phyloP scores from a whole-genome alignment of 805 yeast genomes.

The Candida lessepsii region DNA sequence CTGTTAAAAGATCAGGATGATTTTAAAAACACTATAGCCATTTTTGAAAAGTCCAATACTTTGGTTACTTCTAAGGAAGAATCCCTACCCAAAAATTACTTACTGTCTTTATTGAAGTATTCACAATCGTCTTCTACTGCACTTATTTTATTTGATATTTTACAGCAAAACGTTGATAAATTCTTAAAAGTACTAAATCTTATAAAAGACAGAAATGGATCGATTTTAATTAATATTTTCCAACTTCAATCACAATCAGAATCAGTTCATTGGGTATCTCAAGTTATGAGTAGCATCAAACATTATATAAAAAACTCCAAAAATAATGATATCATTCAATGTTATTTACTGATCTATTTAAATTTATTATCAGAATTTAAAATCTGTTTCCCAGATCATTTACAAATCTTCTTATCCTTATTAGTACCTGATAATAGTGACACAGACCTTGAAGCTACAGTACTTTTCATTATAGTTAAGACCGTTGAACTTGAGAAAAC shows the following conservation, averaged over 20 bases:
- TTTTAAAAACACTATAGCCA: background rate
- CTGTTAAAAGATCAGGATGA: background rate
- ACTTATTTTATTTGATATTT: conserved; percentile 15
- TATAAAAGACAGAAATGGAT: conserved; percentile 17
- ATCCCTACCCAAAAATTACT: too few species aligned
- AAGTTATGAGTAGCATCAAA: conserved; percentile 11
- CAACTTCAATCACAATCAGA: conserved; percentile 3
- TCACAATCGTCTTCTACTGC: conserved; percentile 15
- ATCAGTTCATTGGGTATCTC: conserved; percentile 2
- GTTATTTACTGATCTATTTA: conserved; percentile 20
- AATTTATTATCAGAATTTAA: conserved; percentile 21
- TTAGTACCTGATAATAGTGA: conserved; percentile 17
- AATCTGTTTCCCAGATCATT: conserved; percentile 19
- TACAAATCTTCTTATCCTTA: conserved; percentile 19
- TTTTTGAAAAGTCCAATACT: background rate
- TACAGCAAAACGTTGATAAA: conserved; percentile 18
- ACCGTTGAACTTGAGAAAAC: conserved; percentile 17
- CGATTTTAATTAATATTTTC: conserved; percentile 17
- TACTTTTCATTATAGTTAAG: conserved; percentile 23
- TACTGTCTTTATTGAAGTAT: conserved; percentile 10
- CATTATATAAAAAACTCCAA: conserved; percentile 9
- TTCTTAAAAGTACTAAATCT: conserved; percentile 17
- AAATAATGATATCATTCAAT: conserved; percentile 2
- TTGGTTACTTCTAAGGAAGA: background rate
- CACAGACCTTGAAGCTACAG: conserved; percentile 15